phyloP scores from a whole-genome alignment of 257 asterid species.

The Henckelia pumila region DNA sequence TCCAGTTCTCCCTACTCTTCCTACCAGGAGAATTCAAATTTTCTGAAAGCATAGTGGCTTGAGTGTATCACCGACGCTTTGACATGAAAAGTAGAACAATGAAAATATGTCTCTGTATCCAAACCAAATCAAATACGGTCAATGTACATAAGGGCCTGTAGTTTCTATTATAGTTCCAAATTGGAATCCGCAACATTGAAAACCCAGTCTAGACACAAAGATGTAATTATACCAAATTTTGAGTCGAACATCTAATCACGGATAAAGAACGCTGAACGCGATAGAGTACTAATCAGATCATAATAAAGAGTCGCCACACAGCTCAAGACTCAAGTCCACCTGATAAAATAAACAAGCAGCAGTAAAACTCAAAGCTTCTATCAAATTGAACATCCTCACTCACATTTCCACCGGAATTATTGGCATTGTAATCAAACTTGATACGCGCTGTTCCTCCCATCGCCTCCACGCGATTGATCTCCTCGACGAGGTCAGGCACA shows the following conservation, averaged over 20 bases:
- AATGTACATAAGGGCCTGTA: not conserved
- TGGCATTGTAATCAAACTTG: slow-evolving; percentile 81
- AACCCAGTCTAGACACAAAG: slow-evolving; percentile 16
- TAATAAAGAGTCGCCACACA: not conserved
- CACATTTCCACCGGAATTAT: slow-evolving; percentile 72
- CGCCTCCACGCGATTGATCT: slow-evolving; percentile 94
- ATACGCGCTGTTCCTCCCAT: slow-evolving; percentile 69
- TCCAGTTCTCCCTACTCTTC: slow-evolving; percentile 2
- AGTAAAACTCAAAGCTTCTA: slow-evolving; percentile 21
- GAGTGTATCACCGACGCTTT: not conserved
- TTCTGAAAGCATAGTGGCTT: not conserved
- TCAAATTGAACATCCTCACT: slow-evolving; percentile 35
- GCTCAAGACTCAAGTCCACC: slow-evolving; percentile 22
- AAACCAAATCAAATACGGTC: not conserved
- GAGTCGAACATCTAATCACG: slow-evolving; percentile 29
- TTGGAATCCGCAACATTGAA: not conserved
- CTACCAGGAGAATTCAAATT: not conserved
- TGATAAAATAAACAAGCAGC: slow-evolving; percentile 11
- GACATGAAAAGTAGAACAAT: not conserved
- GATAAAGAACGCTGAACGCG: not conserved
- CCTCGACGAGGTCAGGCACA: slow-evolving; percentile 91
- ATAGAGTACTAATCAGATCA: slow-evolving; percentile 12
- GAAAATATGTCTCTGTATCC: not conserved
- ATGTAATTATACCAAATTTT: not conserved
- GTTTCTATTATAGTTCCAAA: not conserved